A percentile compares a stretch with the other conserved stretches of the same genome.
Conservation (phyloP, 345 rosid genomes). For the Murraya paniculata region DNA sequence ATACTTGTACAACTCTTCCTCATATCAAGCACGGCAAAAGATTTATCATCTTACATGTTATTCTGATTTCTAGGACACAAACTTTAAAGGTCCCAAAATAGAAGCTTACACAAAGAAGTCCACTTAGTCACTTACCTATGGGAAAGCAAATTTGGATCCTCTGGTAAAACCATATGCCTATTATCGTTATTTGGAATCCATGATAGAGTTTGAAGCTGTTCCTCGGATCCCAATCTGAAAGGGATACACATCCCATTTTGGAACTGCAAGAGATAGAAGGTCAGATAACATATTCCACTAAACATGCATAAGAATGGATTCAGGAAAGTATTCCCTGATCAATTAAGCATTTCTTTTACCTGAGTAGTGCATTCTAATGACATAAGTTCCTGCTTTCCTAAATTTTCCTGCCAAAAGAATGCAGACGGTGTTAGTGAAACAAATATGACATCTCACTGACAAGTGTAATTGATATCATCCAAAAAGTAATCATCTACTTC, state of each 20-base stretch:
- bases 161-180: slow-evolving; percentile 39
- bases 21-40: background rate
- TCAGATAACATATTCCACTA: slow-evolving; percentile 7
- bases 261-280: slow-evolving; percentile 36
- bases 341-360: slow-evolving; percentile 28
- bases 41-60: background rate
- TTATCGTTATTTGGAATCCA: slow-evolving; percentile 55
- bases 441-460: background rate
- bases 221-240: slow-evolving; percentile 52
- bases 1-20: background rate
- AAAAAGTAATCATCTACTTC: background rate
- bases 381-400: slow-evolving; percentile 51
- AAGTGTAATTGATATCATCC: background rate
- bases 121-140: slow-evolving; percentile 49
- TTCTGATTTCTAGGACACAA: slow-evolving; percentile 1
- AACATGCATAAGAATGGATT: background rate
- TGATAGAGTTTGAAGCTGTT: slow-evolving; percentile 55
- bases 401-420: slow-evolving; percentile 35
- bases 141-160: slow-evolving; percentile 50
- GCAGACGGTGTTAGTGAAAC: background rate
- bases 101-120: background rate
- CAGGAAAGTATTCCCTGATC: slow-evolving; percentile 9
- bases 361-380: slow-evolving; percentile 51
- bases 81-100: background rate
- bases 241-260: slow-evolving; percentile 56